These are phyloP conservation scores for Centella asiatica DNA, from an alignment of 129 eudicot species.

Conservation along the genomic window DNA sequence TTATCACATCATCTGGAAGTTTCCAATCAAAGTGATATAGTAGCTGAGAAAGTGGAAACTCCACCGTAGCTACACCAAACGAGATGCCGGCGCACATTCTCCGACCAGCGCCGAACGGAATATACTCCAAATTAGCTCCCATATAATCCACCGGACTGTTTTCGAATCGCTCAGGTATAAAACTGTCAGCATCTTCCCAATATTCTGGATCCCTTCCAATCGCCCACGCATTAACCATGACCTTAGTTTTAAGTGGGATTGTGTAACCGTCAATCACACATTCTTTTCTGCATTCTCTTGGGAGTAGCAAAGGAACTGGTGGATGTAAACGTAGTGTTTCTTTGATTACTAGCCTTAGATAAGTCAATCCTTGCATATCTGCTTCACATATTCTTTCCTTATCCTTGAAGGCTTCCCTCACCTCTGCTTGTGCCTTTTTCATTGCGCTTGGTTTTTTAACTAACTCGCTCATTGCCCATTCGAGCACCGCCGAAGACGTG, in stretches of 20 bases:
- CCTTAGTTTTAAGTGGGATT: constrained; percentile 1
- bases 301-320: constrained; percentile 2
- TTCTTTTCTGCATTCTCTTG: constrained; percentile 1
- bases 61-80: constrained; percentile 6
- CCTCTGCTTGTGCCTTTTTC: constrained; percentile 1
- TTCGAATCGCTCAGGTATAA: constrained; percentile 4
- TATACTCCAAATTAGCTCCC: constrained; percentile 2
- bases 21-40: constrained; percentile 15
- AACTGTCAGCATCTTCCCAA: background rate
- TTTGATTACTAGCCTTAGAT: constrained; percentile 1
- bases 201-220: background rate
- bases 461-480: constrained; percentile 11
- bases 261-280: constrained; percentile 6
- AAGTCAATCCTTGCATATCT: background rate
- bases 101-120: constrained; percentile 3
- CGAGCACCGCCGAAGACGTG: background rate
- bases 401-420: background rate
- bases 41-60: constrained; percentile 9
- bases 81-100: constrained; percentile 6
- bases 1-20: constrained; percentile 3
- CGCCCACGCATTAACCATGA: constrained; percentile 4
- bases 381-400: background rate
- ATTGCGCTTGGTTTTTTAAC: background rate
- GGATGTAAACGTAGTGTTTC: constrained; percentile 7
- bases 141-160: background rate